Conservation (phyloP, 2,329 filamentous ascomycete genomes). For the Pyrenophora teres region DNA sequence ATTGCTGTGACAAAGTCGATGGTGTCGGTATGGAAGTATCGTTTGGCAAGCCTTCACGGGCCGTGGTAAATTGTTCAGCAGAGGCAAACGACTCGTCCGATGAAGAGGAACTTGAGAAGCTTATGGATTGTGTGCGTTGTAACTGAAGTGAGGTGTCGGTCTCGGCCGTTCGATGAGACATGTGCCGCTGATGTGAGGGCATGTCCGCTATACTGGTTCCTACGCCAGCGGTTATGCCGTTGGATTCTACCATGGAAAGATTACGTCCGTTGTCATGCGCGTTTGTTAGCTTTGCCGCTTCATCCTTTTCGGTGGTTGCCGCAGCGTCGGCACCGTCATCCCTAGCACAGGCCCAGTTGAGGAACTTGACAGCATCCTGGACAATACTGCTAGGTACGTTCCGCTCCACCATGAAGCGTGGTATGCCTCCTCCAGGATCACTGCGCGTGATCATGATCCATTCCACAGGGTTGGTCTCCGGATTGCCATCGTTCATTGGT, state of each 20-base stretch:
- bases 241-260: conserved; percentile 38
- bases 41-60: conserved; percentile 36
- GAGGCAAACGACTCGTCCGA: conserved; percentile 49
- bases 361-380: conserved; percentile 77
- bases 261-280: conserved; percentile 22
- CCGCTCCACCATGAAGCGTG: conserved; percentile 88
- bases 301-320: conserved; percentile 31
- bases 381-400: conserved; percentile 82
- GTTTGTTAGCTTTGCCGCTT: conserved; percentile 10
- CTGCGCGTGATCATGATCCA: conserved; percentile 94
- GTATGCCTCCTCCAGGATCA: conserved; percentile 86
- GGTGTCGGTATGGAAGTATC: conserved; percentile 33
- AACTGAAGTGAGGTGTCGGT: conserved; percentile 4
- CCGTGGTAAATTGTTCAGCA: conserved; percentile 49
- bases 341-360: conserved; percentile 72
- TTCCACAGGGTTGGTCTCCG: conserved; percentile 71
- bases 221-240: conserved; percentile 45
- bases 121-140: conserved; percentile 34
- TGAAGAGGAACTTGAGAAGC: conserved; percentile 28
- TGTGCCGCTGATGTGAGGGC: conserved; percentile 25
- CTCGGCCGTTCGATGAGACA: conserved; percentile 19
- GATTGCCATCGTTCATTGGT: conserved; percentile 56
- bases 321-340: conserved; percentile 44
- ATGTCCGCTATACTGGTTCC: conserved; percentile 46
- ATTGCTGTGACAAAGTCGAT: conserved; percentile 33